Evolutionary conservation across 208 protist species (phyloP), one percentile per base, ranked within the genome.

Genomic region (Endotrypanum monterogeii): DNA sequence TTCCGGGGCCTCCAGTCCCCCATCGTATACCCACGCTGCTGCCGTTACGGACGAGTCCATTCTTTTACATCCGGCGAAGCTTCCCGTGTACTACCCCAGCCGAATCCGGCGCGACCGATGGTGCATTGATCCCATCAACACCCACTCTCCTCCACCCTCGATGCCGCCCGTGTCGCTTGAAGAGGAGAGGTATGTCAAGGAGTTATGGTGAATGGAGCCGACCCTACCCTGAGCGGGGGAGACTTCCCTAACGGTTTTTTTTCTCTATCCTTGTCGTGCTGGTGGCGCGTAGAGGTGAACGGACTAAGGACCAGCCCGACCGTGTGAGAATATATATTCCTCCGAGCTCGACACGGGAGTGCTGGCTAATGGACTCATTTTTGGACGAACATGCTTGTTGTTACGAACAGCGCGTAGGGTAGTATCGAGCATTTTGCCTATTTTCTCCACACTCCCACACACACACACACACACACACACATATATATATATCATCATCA

Each of bases 101-200:
- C 61, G 65, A 20, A 9, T 79, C 23, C 50, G 60, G 25, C 50
- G 74, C 11, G 60, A 70, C 35, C 30, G 68, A 6, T 44, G 73
- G 25, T 23, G 61, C 37, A 18, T 18, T 41, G 51, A n/a, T 25
- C 50, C 25, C 7, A n/a, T 3, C 7, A 14, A 48, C 67, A 23
- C 16, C 35, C 3, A 16, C 30, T n/a, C 54, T 8, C 32, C 41
- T 1, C 71, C 52, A 48, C 7, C 48, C 14, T 25, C 18, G 50
- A 66, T 80, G 69, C 46, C 57, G 2, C 30, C 71, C 4, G 52
- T 80, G 39, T 71, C 70, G 0, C 39, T 72, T 30, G 76, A 61
- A 35, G 76, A 80, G 18, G 76, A 80, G 11, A 52, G 61, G 62
- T 35, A 72, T 57, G 62, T 80, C 46, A 75, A 75, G 46, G 69